These are phyloP conservation scores for Triticum monococcum DNA, from an alignment of 176 grass and related monocot species.

Conservation along the genomic window DNA sequence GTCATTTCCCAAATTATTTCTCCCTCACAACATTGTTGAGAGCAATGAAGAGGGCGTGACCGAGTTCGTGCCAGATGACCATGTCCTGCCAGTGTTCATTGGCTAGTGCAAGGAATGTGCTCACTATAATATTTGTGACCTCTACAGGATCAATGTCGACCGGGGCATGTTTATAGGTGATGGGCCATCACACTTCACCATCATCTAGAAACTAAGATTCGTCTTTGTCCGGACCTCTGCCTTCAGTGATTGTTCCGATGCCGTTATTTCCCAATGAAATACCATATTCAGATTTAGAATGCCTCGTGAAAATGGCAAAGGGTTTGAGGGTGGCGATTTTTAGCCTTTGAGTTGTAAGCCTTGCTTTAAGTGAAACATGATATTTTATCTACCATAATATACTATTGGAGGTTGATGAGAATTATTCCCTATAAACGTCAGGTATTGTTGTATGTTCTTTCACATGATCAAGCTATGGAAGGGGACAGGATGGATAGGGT, in stretches of 20 bases:
- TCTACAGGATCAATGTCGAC: slow-evolving; percentile 72
- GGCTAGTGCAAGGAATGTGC: slow-evolving; percentile 71
- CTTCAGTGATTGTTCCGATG: no score
- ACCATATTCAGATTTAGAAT: no score
- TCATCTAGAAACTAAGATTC: no score
- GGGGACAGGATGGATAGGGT: slow-evolving; percentile 71
- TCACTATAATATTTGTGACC: slow-evolving; percentile 79
- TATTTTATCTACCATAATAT: neutral
- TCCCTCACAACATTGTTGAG: neutral
- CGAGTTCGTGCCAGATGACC: no score
- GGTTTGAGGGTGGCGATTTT: no score
- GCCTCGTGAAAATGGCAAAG: neutral
- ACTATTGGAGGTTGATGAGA: neutral
- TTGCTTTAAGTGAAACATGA: slow-evolving; percentile 51
- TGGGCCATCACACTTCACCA: slow-evolving; percentile 54
- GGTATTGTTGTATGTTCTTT: neutral
- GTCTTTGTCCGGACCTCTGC: no score
- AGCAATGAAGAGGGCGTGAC: slow-evolving; percentile 23
- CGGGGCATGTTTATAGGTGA: slow-evolving; percentile 66
- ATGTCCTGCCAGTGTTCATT: no score
- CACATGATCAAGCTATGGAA: slow-evolving; percentile 42
- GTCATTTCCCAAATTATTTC: no score
- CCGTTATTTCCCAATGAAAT: no score
- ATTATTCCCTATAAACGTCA: neutral
- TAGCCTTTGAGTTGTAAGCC: slow-evolving; percentile 67